Conservation (phyloP, 1,139 yeast species). For the Lodderomyces margitis region DNA sequence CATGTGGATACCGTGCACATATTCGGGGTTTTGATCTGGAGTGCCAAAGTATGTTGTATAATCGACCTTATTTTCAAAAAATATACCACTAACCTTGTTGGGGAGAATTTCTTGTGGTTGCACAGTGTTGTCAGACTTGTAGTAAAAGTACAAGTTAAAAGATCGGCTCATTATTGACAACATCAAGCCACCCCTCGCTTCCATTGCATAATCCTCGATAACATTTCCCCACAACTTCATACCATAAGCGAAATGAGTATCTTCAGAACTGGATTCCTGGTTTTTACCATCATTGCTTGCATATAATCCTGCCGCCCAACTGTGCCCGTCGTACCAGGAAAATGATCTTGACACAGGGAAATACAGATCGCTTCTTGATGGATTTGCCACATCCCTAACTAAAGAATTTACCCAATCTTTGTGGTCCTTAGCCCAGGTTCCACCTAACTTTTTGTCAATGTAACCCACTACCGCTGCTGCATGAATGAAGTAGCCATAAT, state of each 20-base stretch:
- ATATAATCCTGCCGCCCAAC: slow-evolving; percentile 81
- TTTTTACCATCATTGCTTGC: slow-evolving; percentile 73
- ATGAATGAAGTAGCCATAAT: slow-evolving; percentile 74
- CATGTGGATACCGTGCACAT: slow-evolving; percentile 95
- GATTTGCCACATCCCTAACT: slow-evolving; percentile 75
- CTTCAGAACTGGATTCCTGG: slow-evolving; percentile 80
- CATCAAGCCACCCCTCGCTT: slow-evolving; percentile 75
- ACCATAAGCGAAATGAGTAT: slow-evolving; percentile 76
- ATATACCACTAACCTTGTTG: slow-evolving; percentile 74
- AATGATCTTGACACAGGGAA: slow-evolving; percentile 79
- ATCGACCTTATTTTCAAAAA: slow-evolving; percentile 84
- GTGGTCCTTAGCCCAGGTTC: slow-evolving; percentile 61
- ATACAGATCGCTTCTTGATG: slow-evolving; percentile 53
- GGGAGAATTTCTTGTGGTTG: slow-evolving; percentile 56
- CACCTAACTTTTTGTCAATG: slow-evolving; percentile 51
- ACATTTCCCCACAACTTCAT: slow-evolving; percentile 81
- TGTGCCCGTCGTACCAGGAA: slow-evolving; percentile 81
- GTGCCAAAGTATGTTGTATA: slow-evolving; percentile 65
- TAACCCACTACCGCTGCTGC: slow-evolving; percentile 76
- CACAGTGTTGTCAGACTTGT: slow-evolving; percentile 53
- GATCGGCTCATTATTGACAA: slow-evolving; percentile 62
- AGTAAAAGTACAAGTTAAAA: slow-evolving; percentile 61
- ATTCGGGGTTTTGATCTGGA: slow-evolving; percentile 54
- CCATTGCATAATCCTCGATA: slow-evolving; percentile 70
- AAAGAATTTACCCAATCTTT: slow-evolving; percentile 32